These are phyloP conservation scores for Capsicum chinense DNA, from an alignment of 257 asterid species.

Conservation along the genomic window DNA sequence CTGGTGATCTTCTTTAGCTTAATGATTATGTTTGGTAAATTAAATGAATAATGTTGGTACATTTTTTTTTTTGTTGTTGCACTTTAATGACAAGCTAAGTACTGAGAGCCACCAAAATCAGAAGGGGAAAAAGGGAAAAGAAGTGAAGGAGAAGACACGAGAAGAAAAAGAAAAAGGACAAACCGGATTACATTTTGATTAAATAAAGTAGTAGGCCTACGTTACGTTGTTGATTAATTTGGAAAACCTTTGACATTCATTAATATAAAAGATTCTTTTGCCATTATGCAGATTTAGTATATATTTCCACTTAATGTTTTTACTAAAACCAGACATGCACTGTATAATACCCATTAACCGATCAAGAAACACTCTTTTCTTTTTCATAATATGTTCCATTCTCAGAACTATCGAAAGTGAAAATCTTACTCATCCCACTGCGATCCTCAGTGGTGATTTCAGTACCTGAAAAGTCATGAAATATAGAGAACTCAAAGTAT, in stretches of 20 bases:
- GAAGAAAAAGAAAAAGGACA: background rate
- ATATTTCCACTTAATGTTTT: background rate
- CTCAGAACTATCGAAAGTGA: no score
- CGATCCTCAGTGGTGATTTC: background rate
- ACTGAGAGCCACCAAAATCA: conserved; percentile 19
- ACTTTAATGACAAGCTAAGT: background rate
- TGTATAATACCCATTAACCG: no score
- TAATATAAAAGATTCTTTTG: background rate
- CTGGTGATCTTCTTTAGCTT: background rate
- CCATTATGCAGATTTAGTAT: conserved; percentile 2
- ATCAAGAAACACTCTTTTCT: no score
- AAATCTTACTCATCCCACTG: no score
- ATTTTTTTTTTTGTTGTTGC: background rate
- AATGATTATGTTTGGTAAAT: conserved; percentile 12
- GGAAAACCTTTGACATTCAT: background rate
- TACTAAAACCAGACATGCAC: background rate
- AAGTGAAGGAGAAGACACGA: conserved; percentile 17
- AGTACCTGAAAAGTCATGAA: background rate
- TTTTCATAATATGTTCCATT: no score
- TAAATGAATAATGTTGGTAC: background rate
- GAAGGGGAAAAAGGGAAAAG: background rate
- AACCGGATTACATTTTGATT: background rate
- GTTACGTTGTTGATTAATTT: background rate
- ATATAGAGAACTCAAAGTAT: background rate
- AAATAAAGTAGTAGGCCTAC: background rate